phyloP scores from a whole-genome alignment of 441 rosid species.

The Syzygium malaccense region DNA sequence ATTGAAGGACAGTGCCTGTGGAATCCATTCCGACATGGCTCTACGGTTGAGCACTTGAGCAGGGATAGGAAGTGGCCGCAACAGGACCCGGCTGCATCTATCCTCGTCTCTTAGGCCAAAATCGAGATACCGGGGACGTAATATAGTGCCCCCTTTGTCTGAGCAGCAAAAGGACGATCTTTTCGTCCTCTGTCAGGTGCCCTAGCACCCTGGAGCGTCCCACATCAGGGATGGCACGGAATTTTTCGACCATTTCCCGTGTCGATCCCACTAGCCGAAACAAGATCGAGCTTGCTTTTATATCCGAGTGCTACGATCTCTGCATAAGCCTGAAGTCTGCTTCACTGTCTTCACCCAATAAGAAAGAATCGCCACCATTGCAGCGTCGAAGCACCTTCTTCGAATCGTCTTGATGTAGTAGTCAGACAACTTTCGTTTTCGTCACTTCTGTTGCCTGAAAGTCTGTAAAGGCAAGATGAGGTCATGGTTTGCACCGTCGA shows the following conservation, averaged over 20 bases:
- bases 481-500: too few relatives aligned
- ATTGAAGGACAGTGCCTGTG: too few relatives aligned
- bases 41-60: not conserved
- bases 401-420: too few relatives aligned
- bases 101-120: too few relatives aligned
- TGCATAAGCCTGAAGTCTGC: too few relatives aligned
- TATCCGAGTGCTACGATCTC: not conserved
- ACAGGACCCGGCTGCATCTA: not conserved
- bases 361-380: too few relatives aligned
- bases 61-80: not conserved
- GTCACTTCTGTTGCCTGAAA: too few relatives aligned
- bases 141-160: not conserved
- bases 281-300: not conserved
- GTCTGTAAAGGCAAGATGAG: too few relatives aligned
- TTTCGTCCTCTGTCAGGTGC: not conserved
- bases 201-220: not conserved
- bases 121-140: not conserved
- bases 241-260: not conserved
- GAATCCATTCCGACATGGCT: not conserved
- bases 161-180: not conserved
- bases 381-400: too few relatives aligned
- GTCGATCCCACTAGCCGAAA: not conserved
- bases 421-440: too few relatives aligned
- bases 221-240: rapidly evolving
- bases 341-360: too few relatives aligned